These are phyloP conservation scores for Gentiana macrophylla DNA, from an alignment of 257 asterid genomes.

Conservation along the genomic window DNA sequence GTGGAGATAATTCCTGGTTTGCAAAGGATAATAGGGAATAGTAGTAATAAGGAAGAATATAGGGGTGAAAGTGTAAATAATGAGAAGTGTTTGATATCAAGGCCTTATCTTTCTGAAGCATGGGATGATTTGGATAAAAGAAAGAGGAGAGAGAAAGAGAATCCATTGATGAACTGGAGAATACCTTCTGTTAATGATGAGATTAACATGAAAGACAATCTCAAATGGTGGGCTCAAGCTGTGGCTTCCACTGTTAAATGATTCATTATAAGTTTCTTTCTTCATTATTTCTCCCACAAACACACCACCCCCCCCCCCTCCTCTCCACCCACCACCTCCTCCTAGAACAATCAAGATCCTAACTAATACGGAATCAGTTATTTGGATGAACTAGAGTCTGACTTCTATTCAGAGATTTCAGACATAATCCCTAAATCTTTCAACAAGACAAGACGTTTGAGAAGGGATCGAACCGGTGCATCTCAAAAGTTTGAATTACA, in stretches of 20 bases:
- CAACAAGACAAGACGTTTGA: no score
- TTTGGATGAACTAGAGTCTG: no score
- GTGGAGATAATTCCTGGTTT: slow-evolving; percentile 44
- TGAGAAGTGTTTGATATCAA: slow-evolving; percentile 5
- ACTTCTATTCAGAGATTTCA: no score
- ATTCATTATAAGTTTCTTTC: background rate
- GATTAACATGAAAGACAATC: slow-evolving; percentile 33
- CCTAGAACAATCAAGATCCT: no score
- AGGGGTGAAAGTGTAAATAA: background rate
- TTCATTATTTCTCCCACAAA: background rate
- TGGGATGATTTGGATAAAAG: slow-evolving; percentile 21
- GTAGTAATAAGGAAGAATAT: slow-evolving; percentile 1
- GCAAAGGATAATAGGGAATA: slow-evolving; percentile 21
- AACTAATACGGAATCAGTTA: no score
- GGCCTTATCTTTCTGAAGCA: slow-evolving; percentile 63
- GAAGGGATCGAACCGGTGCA: no score
- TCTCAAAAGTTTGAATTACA: no score
- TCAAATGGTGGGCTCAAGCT: slow-evolving; percentile 58
- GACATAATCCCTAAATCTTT: no score
- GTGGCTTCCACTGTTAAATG: slow-evolving; percentile 48
- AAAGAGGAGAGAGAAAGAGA: slow-evolving; percentile 5
- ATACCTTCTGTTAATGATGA: slow-evolving; percentile 25
- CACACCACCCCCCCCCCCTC: background rate
- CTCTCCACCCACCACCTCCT: no score
- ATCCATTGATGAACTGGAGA: slow-evolving; percentile 28